phyloP scores from a whole-genome alignment of 2,329 filamentous ascomycete species.

The Fusarium sp. region DNA sequence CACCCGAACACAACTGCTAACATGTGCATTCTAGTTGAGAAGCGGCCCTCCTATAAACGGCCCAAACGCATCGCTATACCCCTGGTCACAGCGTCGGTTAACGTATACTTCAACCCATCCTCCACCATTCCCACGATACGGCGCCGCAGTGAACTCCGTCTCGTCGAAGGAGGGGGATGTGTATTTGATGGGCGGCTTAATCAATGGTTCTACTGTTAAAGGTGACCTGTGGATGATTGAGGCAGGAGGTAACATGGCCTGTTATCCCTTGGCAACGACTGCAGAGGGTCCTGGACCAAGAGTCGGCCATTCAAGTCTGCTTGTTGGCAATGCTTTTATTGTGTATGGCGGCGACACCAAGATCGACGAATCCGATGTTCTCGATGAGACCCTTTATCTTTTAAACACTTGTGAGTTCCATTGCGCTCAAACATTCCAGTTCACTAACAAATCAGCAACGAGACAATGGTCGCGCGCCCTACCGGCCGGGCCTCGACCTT shows the following conservation, averaged over 20 bases:
- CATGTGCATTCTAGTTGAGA: constrained; percentile 58
- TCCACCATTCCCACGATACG: constrained; percentile 95
- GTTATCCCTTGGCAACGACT: constrained; percentile 90
- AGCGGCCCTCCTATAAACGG: constrained; percentile 64
- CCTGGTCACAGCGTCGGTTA: constrained; percentile 91
- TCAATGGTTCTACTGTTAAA: constrained; percentile 95
- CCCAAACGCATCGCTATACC: constrained; percentile 86
- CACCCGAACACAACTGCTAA: constrained; percentile 23
- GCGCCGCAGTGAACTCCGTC: constrained; percentile 91
- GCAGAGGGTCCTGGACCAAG: constrained; percentile 94
- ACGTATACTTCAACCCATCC: constrained; percentile 85
- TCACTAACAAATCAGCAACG: constrained; percentile 72
- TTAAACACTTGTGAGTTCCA: constrained; percentile 89
- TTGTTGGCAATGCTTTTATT: constrained; percentile 98
- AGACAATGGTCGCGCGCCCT: constrained; percentile 97
- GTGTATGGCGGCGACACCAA: constrained; percentile 99
- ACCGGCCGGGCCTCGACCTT: constrained; percentile 85
- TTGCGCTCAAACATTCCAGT: neutral
- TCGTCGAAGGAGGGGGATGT: constrained; percentile 97
- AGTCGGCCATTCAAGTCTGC: constrained; percentile 91
- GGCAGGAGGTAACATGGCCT: constrained; percentile 86
- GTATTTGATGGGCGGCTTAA: constrained; percentile 96
- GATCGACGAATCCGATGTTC: constrained; percentile 87
- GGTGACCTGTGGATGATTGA: constrained; percentile 99
- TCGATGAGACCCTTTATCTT: constrained; percentile 96